phyloP scores from a whole-genome alignment of 2,329 filamentous ascomycete species.

The Trichocomaceae sp. region DNA sequence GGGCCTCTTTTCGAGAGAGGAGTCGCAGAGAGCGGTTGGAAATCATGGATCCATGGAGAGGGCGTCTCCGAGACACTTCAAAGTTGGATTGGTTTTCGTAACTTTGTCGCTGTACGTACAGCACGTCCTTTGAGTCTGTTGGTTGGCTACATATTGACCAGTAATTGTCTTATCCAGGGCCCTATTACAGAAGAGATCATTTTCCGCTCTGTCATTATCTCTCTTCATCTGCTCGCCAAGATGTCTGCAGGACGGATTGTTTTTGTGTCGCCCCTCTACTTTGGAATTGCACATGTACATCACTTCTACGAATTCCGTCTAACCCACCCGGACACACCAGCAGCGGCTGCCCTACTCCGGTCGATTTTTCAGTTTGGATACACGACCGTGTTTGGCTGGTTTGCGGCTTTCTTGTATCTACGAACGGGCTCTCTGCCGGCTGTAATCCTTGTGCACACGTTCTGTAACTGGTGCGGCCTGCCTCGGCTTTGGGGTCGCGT shows the following conservation, averaged over 20 bases:
- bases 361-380: constrained; percentile 81
- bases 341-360: constrained; percentile 58
- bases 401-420: constrained; percentile 81
- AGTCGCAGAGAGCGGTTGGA: constrained; percentile 65
- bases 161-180: constrained; percentile 47
- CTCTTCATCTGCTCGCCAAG: constrained; percentile 69
- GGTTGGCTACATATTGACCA: constrained; percentile 5
- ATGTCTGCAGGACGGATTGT: constrained; percentile 55
- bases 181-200: constrained; percentile 89
- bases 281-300: constrained; percentile 88
- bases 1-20: constrained; percentile 78
- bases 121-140: background rate
- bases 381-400: constrained; percentile 89
- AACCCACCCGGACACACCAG: constrained; percentile 64
- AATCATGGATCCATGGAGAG: constrained; percentile 55
- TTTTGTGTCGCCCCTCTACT: constrained; percentile 79
- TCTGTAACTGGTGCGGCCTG: constrained; percentile 89
- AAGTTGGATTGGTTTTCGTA: constrained; percentile 65
- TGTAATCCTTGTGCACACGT: constrained; percentile 69
- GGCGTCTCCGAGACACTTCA: constrained; percentile 6
- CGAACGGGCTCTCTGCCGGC: constrained; percentile 75
- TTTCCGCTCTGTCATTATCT: constrained; percentile 80
- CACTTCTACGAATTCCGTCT: constrained; percentile 93
- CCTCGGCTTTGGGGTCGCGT: constrained; percentile 79
- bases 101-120: constrained; percentile 66